Evolutionary conservation across 2,329 filamentous ascomycete genomes (phyloP).

Genomic region (Colletotrichum spinosum): DNA sequence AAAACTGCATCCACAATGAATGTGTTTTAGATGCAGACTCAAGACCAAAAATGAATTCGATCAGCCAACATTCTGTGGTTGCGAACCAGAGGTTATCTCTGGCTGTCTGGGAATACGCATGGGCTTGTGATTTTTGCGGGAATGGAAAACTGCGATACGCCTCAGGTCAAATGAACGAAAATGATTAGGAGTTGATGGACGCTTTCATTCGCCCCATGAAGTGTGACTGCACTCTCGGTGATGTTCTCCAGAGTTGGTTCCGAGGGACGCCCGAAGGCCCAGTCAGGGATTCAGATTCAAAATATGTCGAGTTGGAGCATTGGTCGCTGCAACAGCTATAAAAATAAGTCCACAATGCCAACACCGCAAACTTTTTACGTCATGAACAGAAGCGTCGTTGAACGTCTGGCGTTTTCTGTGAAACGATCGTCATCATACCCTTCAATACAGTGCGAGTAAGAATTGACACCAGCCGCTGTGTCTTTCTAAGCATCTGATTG

Average conservation of each 20-base stretch:
- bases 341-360: too few relatives aligned
- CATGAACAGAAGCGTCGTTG: too few relatives aligned
- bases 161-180: slow-evolving; percentile 37
- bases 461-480: neutral
- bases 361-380: too few relatives aligned
- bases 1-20: slow-evolving; percentile 47
- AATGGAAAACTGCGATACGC: slow-evolving; percentile 38
- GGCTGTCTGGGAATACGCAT: slow-evolving; percentile 33
- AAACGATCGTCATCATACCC: too few relatives aligned
- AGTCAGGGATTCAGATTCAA: too few relatives aligned
- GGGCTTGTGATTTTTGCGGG: slow-evolving; percentile 38
- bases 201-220: slow-evolving; percentile 1
- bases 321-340: too few relatives aligned
- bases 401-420: too few relatives aligned
- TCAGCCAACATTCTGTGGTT: slow-evolving; percentile 51
- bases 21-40: slow-evolving; percentile 57
- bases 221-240: neutral
- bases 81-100: slow-evolving; percentile 42
- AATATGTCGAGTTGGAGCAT: too few relatives aligned
- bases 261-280: too few relatives aligned
- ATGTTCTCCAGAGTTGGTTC: too few relatives aligned
- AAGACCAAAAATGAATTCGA: slow-evolving; percentile 41
- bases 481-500: slow-evolving; percentile 35
- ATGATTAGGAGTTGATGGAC: slow-evolving; percentile 33
- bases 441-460: neutral